Conservation (phyloP, 1,284 basidiomycete genomes). For the Hemileia vastatrix region DNA sequence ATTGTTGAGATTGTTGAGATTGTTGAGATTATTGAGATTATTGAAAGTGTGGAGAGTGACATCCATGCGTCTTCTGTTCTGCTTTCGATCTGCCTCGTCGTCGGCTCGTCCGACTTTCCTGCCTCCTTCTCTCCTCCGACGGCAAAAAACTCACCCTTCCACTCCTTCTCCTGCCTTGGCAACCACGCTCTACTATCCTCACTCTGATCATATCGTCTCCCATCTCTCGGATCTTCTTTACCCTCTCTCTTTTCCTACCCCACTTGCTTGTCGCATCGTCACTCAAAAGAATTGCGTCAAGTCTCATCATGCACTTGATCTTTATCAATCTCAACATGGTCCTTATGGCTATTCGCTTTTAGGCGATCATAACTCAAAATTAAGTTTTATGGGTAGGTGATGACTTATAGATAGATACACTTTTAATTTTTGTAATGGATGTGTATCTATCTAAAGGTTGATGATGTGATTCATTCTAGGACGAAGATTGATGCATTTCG, state of each 20-base stretch:
- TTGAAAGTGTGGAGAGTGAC: too few relatives aligned
- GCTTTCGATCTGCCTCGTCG: too few relatives aligned
- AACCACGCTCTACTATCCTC: slow-evolving; percentile 19
- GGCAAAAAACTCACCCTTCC: too few relatives aligned
- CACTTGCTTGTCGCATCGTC: slow-evolving; percentile 17
- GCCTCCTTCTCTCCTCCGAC: too few relatives aligned
- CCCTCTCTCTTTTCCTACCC: slow-evolving; percentile 12
- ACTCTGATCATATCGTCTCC: slow-evolving; percentile 5
- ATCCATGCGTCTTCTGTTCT: too few relatives aligned
- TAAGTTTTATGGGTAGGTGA: slow-evolving; percentile 16
- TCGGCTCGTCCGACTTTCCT: too few relatives aligned
- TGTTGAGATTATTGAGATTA: too few relatives aligned
- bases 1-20: too few relatives aligned
- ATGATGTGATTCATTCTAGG: neutral
- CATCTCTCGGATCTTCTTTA: slow-evolving; percentile 19
- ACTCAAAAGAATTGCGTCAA: slow-evolving; percentile 20
- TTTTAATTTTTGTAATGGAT: neutral
- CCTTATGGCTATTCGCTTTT: slow-evolving; percentile 8
- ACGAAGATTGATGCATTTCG: slow-evolving; percentile 21
- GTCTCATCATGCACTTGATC: slow-evolving; percentile 3
- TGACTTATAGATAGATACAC: neutral
- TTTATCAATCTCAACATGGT: neutral
- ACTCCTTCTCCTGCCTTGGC: too few relatives aligned
- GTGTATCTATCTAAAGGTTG: neutral
- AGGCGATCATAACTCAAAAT: slow-evolving; percentile 19